Conservation (phyloP, 805 yeast species). For the Debaryomyces maramus region DNA sequence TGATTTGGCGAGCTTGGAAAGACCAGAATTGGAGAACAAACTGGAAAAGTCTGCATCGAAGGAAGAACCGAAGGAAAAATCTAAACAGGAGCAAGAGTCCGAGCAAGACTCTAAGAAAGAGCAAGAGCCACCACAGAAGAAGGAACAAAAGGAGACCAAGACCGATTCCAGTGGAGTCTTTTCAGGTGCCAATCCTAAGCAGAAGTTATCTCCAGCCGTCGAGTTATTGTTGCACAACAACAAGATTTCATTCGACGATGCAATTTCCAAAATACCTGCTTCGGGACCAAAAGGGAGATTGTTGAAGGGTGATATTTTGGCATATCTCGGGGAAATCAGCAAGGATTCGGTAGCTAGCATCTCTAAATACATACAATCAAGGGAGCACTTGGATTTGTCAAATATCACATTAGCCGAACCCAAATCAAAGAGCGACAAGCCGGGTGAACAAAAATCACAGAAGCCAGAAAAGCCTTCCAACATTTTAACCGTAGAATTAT, state of each 20-base stretch:
- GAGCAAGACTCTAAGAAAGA: constrained; percentile 11
- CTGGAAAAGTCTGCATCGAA: constrained; percentile 18
- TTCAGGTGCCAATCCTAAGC: constrained; percentile 60
- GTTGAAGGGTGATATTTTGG: constrained; percentile 88
- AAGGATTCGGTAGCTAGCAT: constrained; percentile 52
- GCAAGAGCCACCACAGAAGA: constrained; percentile 13
- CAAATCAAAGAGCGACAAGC: constrained; percentile 13
- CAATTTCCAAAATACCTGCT: constrained; percentile 69
- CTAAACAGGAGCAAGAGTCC: constrained; percentile 17
- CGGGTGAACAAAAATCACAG: constrained; percentile 8
- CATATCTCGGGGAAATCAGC: constrained; percentile 73
- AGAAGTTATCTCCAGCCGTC: constrained; percentile 79
- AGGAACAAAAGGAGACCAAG: not conserved
- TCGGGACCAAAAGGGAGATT: constrained; percentile 89
- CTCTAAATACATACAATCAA: constrained; percentile 54
- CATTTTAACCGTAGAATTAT: constrained; percentile 23
- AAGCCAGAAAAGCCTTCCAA: constrained; percentile 31
- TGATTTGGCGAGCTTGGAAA: constrained; percentile 62
- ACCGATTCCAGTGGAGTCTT: constrained; percentile 13
- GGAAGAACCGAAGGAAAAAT: constrained; percentile 16
- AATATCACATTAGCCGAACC: constrained; percentile 53
- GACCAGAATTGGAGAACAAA: constrained; percentile 48
- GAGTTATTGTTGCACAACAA: constrained; percentile 60
- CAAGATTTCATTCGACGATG: constrained; percentile 67
- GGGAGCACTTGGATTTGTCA: constrained; percentile 68